phyloP scores from a whole-genome alignment of 495 filamentous ascomycete species.

The Penicillium canescens region DNA sequence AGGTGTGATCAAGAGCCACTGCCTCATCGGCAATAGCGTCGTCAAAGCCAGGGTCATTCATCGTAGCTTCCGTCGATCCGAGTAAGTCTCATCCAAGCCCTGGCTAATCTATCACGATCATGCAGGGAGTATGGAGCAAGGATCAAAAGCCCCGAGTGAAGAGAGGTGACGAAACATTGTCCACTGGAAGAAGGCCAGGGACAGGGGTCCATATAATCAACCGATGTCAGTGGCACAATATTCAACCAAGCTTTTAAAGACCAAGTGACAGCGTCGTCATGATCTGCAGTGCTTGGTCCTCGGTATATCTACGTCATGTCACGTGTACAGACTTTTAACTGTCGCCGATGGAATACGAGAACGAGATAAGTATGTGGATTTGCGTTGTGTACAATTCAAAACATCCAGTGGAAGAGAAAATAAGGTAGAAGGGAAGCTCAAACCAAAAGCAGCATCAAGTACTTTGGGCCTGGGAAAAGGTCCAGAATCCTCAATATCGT shows the following conservation, averaged over 20 bases:
- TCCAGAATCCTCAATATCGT: background rate
- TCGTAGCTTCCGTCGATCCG: conserved; percentile 13
- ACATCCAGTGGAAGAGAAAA: conserved; percentile 10
- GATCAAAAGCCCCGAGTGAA: too few species aligned
- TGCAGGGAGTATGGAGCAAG: too few species aligned
- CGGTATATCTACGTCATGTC: conserved; percentile 13
- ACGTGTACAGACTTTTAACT: background rate
- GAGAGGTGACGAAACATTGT: too few species aligned
- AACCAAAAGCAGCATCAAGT: conserved; percentile 2
- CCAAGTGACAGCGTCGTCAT: conserved; percentile 11
- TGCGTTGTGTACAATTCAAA: background rate
- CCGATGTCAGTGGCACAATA: background rate
- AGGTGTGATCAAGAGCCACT: conserved; percentile 42
- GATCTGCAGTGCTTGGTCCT: conserved; percentile 9
- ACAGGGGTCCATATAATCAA: background rate
- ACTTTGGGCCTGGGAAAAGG: conserved; percentile 7
- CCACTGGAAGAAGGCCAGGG: background rate
- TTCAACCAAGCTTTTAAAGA: background rate
- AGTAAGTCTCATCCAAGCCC: too few species aligned
- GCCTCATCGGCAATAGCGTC: conserved; percentile 52
- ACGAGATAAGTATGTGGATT: conserved; percentile 8
- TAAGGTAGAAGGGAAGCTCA: background rate
- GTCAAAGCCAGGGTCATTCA: conserved; percentile 64
- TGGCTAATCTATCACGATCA: too few species aligned
- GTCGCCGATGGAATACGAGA: background rate